A percentile compares a stretch with the other conserved stretches of the same genome.
phyloP scores from a whole-genome alignment of 1,284 basidiomycete species.

The Pseudozyma tsukubaensis region DNA sequence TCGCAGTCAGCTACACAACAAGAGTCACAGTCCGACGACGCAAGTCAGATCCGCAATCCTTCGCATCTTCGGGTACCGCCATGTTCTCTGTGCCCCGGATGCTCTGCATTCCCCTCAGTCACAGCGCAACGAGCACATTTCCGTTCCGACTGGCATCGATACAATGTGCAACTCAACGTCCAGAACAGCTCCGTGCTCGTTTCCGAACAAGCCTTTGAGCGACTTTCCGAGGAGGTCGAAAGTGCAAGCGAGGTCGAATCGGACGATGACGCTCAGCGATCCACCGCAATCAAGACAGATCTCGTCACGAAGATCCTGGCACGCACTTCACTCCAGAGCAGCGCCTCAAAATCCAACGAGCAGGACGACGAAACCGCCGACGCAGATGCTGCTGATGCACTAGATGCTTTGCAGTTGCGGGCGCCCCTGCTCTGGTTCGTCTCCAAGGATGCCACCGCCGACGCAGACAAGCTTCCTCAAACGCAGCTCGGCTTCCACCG shows the following conservation, averaged over 20 bases:
- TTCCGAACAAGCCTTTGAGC: slow-evolving; percentile 43
- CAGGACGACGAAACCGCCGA: slow-evolving; percentile 23
- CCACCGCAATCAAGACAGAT: slow-evolving; percentile 36
- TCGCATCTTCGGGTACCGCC: slow-evolving; percentile 38
- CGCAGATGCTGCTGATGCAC: slow-evolving; percentile 72
- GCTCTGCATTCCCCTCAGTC: slow-evolving; percentile 78
- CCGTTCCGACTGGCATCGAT: slow-evolving; percentile 96
- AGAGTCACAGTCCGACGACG: slow-evolving; percentile 8
- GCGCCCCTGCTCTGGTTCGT: slow-evolving; percentile 87
- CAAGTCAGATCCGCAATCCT: slow-evolving; percentile 15
- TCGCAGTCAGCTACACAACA: slow-evolving; percentile 10
- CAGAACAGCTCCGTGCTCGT: slow-evolving; percentile 30
- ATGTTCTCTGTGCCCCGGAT: slow-evolving; percentile 59
- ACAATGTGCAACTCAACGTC: slow-evolving; percentile 81
- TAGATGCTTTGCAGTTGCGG: slow-evolving; percentile 69
- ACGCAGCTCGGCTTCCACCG: slow-evolving; percentile 92
- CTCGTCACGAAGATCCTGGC: slow-evolving; percentile 52
- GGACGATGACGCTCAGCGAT: slow-evolving; percentile 27
- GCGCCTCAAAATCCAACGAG: not conserved
- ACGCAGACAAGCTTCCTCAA: slow-evolving; percentile 69
- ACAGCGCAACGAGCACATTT: slow-evolving; percentile 88
- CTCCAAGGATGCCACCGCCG: slow-evolving; percentile 72
- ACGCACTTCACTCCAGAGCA: slow-evolving; percentile 33
- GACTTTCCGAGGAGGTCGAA: slow-evolving; percentile 52
- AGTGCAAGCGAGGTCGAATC: slow-evolving; percentile 44